These are phyloP conservation scores for Aureobasidium melanogenum DNA, from an alignment of 2,329 filamentous ascomycete genomes.

Conservation along the genomic window DNA sequence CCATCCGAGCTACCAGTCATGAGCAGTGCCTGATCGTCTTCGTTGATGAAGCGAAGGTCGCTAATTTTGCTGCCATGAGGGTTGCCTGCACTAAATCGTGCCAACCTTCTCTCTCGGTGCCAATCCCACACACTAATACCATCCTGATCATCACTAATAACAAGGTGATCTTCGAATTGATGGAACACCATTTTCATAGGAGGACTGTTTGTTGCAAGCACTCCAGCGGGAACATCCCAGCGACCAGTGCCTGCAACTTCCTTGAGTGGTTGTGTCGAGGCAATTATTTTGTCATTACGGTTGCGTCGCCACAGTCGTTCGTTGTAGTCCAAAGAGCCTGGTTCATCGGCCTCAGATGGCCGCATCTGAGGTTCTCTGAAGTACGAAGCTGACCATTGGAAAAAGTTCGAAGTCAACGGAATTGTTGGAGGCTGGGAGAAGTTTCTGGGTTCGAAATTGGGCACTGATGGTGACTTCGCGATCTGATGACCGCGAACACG, in stretches of 20 bases:
- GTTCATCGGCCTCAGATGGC: slow-evolving; percentile 88
- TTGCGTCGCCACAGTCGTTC: slow-evolving; percentile 85
- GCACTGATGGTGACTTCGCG: slow-evolving; percentile 70
- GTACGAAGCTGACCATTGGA: slow-evolving; percentile 94
- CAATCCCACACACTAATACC: slow-evolving; percentile 88
- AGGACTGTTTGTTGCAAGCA: slow-evolving; percentile 83
- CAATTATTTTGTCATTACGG: slow-evolving; percentile 84
- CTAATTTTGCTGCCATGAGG: slow-evolving; percentile 85
- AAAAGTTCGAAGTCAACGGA: slow-evolving; percentile 72
- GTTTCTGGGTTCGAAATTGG: slow-evolving; percentile 59
- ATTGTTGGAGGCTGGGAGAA: slow-evolving; percentile 52
- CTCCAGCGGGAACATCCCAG: slow-evolving; percentile 76
- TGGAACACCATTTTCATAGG: slow-evolving; percentile 92
- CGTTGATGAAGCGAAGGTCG: slow-evolving; percentile 94
- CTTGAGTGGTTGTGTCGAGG: slow-evolving; percentile 89
- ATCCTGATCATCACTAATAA: slow-evolving; percentile 87
- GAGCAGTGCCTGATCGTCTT: slow-evolving; percentile 89
- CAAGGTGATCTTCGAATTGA: slow-evolving; percentile 93
- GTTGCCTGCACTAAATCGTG: slow-evolving; percentile 89
- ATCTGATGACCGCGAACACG: slow-evolving; percentile 58
- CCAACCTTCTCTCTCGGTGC: slow-evolving; percentile 65
- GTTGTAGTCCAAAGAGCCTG: slow-evolving; percentile 93
- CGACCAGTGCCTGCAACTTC: slow-evolving; percentile 73
- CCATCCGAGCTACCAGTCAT: slow-evolving; percentile 95
- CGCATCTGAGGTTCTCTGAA: slow-evolving; percentile 99